These are phyloP conservation scores for Moricandia moricandioides DNA, from an alignment of 345 rosid genomes.

Conservation along the genomic window DNA sequence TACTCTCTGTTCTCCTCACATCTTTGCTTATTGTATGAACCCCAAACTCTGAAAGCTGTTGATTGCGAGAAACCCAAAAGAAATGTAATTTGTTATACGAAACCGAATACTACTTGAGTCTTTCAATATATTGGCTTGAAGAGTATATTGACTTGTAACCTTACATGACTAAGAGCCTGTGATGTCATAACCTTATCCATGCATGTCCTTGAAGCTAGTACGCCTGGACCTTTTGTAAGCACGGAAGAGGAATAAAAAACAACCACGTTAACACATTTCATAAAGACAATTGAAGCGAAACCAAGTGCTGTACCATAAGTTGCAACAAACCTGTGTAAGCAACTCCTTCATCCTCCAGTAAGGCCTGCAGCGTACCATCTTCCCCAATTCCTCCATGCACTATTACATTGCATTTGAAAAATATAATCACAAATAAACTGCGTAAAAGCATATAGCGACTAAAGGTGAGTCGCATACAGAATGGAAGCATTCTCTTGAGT, in stretches of 20 bases:
- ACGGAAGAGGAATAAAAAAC: constrained; percentile 15
- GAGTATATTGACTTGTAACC: constrained; percentile 28
- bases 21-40: constrained; percentile 84
- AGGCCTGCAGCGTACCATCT: constrained; percentile 85
- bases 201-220: constrained; percentile 71
- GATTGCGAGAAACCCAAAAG: constrained; percentile 22
- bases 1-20: constrained; percentile 58
- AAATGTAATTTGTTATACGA: constrained; percentile 11
- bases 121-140: constrained; percentile 1
- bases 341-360: constrained; percentile 79
- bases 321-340: constrained; percentile 64
- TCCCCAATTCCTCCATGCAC: constrained; percentile 99
- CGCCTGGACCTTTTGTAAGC: constrained; percentile 73
- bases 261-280: background rate
- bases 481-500: background rate
- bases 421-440: background rate
- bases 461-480: background rate
- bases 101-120: constrained; percentile 2
- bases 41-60: constrained; percentile 70
- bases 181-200: constrained; percentile 94
- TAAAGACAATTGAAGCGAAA: background rate
- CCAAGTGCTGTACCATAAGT: background rate
- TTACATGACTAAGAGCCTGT: constrained; percentile 70
- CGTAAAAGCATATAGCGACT: background rate
- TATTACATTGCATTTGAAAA: constrained; percentile 36